Evolutionary conservation across 352 stramenopile species (phyloP).

Genomic region (Elongisporangium anandrum): DNA sequence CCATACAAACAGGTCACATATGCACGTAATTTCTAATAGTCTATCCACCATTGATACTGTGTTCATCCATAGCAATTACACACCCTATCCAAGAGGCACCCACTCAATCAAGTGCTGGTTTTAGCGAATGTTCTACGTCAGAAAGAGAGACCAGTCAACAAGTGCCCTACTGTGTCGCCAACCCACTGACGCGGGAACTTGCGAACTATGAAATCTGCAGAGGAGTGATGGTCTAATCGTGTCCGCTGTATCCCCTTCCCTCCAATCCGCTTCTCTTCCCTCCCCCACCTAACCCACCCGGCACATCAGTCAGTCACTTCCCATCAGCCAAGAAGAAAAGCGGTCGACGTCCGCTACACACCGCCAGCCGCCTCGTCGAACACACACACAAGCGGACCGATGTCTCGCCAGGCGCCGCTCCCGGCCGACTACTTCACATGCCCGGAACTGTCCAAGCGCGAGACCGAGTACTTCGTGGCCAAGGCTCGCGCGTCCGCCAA

Average conservation of each 20-base stretch:
- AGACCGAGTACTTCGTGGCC: constrained; percentile 49
- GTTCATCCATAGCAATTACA: not conserved
- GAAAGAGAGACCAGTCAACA: not conserved
- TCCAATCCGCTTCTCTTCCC: not conserved
- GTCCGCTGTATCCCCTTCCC: not conserved
- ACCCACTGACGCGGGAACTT: not conserved
- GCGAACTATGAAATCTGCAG: not conserved
- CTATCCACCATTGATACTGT: not conserved
- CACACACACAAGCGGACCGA: not conserved
- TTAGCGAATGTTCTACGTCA: not conserved
- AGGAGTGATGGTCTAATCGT: not conserved
- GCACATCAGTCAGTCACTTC: not conserved
- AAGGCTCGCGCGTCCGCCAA: constrained; percentile 64
- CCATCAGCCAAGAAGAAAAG: not conserved
- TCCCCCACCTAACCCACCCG: not conserved
- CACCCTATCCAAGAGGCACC: not conserved
- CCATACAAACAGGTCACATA: not conserved
- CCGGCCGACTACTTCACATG: constrained; percentile 54
- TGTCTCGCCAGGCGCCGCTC: constrained; percentile 30
- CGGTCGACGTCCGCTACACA: not conserved
- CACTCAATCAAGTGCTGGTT: not conserved
- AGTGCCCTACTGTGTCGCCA: not conserved
- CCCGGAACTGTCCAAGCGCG: constrained; percentile 40
- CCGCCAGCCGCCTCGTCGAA: not conserved
- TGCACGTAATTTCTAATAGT: not conserved